Conservation (phyloP, 495 filamentous ascomycete species). For the Penicillium diatomitis region DNA sequence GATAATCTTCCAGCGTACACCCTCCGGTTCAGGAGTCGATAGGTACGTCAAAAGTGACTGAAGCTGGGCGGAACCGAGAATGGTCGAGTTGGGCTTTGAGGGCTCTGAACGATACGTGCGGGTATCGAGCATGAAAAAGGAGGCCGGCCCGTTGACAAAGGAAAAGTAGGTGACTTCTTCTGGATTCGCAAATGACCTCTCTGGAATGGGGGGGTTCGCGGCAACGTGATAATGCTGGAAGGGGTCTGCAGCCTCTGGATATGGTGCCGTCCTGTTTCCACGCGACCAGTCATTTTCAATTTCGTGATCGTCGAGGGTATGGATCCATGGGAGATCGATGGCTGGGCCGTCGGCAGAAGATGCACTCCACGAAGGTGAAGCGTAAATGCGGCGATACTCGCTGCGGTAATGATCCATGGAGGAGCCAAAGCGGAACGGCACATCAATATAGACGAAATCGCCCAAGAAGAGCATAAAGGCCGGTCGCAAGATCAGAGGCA, state of each 20-base stretch:
- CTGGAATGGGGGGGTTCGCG: slow-evolving; percentile 65
- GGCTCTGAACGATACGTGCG: slow-evolving; percentile 70
- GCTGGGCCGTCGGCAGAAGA: slow-evolving; percentile 32
- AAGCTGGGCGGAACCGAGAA: slow-evolving; percentile 76
- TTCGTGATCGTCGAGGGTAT: slow-evolving; percentile 93
- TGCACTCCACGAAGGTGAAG: slow-evolving; percentile 77
- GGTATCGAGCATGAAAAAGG: slow-evolving; percentile 93
- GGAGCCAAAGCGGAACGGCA: slow-evolving; percentile 68
- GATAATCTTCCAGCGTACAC: slow-evolving; percentile 89
- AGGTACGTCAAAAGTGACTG: slow-evolving; percentile 72
- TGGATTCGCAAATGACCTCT: slow-evolving; percentile 28
- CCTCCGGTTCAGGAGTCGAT: slow-evolving; percentile 52
- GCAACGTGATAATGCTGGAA: slow-evolving; percentile 78
- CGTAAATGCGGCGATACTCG: slow-evolving; percentile 89
- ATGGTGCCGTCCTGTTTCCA: slow-evolving; percentile 62
- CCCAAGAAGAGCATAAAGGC: slow-evolving; percentile 97
- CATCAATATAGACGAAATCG: slow-evolving; percentile 98
- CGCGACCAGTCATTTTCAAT: slow-evolving; percentile 84
- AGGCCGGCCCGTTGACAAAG: slow-evolving; percentile 81
- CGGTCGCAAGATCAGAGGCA: slow-evolving; percentile 49
- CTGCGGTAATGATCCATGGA: slow-evolving; percentile 67
- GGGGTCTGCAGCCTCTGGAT: slow-evolving; percentile 69
- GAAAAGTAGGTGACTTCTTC: slow-evolving; percentile 66
- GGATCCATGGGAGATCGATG: slow-evolving; percentile 80
- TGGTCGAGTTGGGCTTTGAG: slow-evolving; percentile 59